A percentile compares a stretch with the other conserved stretches of the same genome.
Conservation (phyloP, 331 rosid species). For the Malus hybrid region DNA sequence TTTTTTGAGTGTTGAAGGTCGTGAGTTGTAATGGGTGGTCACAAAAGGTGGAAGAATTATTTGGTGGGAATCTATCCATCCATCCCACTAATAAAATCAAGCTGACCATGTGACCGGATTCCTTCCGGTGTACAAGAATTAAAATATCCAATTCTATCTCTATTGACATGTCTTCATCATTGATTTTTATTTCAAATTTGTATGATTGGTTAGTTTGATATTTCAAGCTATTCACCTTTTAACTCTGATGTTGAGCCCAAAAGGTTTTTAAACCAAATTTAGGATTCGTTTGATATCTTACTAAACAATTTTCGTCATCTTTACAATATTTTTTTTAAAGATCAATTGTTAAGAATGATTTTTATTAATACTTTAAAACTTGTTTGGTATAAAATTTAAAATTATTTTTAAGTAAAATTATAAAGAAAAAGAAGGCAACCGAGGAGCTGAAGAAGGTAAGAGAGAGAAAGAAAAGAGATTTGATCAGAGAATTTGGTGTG, state of each 20-base stretch:
- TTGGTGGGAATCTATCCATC: slow-evolving; percentile 6
- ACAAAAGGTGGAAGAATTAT: not conserved
- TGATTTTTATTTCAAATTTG: slow-evolving; percentile 12
- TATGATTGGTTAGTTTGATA: slow-evolving; percentile 8
- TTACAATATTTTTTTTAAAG: too few relatives aligned
- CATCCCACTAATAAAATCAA: slow-evolving; percentile 14
- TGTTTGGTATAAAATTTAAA: too few relatives aligned
- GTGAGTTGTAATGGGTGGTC: not conserved
- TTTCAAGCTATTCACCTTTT: not conserved
- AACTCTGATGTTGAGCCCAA: not conserved
- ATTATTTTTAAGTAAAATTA: too few relatives aligned
- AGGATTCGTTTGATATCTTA: too few relatives aligned
- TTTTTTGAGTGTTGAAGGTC: not conserved
- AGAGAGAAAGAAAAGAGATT: too few relatives aligned
- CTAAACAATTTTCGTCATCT: too few relatives aligned
- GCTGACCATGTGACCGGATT: slow-evolving; percentile 15
- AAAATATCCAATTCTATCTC: not conserved
- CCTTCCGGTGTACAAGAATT: not conserved
- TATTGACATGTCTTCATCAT: slow-evolving; percentile 6
- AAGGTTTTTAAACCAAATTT: too few relatives aligned
- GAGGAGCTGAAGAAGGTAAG: too few relatives aligned
- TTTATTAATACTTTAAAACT: too few relatives aligned
- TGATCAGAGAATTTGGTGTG: too few relatives aligned
- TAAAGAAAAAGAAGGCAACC: too few relatives aligned
- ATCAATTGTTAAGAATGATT: too few relatives aligned